Evolutionary conservation across 768 basidiomycete genomes (phyloP), one percentile per base, ranked within the genome.

Genomic region (Leccinum longicurvipes): DNA sequence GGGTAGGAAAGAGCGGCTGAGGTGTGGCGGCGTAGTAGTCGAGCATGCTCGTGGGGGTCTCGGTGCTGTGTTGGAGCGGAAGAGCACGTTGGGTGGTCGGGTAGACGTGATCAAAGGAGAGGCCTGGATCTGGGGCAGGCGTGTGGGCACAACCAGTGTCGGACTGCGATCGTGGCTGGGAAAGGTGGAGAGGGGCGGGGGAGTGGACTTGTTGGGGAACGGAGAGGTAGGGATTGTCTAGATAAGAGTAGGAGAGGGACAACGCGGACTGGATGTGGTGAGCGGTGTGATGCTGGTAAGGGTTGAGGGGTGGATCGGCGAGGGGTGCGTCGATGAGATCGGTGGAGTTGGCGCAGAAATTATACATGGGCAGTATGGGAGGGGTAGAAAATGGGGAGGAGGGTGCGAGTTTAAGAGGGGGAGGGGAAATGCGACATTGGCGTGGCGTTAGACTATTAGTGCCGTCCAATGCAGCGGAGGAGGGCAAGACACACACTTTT

Each of bases 1-100:
- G 86, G 1, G 86, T 88, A 1, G 80, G 86, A 60, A 88, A 86
- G 3, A 79, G 82, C 1, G 66, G 57, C 54, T 74, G 76, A 0
- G 65, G 55, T 0, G 63, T 14, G 21, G 58, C 25, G 17, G 62
- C 15, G 49, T 60, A 71, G 53, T 63, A 66, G 34, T 73, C 60
- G 53, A 65, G 62, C 25, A 55, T 17, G 55, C 27, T 25, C 19
- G 49, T 29, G 3, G 59, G 10, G 27, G 41, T 21, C 25, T 47
- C 29, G 2, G 48, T 29, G 36, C 4, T 19, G 44, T 54, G n/a
- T 14, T 15, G 17, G 17, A 21, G 8, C 4, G 44, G 21, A 2
- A 24, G 62, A 3, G 45, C 45, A 25, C 32, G 54, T 3, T 49
- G 60, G 4, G 54, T 17, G 19, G 56, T 9, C 11, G 61, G 51